phyloP scores from a whole-genome alignment of 192 early-diverging fungal species.

The Umbelopsis sp. region DNA sequence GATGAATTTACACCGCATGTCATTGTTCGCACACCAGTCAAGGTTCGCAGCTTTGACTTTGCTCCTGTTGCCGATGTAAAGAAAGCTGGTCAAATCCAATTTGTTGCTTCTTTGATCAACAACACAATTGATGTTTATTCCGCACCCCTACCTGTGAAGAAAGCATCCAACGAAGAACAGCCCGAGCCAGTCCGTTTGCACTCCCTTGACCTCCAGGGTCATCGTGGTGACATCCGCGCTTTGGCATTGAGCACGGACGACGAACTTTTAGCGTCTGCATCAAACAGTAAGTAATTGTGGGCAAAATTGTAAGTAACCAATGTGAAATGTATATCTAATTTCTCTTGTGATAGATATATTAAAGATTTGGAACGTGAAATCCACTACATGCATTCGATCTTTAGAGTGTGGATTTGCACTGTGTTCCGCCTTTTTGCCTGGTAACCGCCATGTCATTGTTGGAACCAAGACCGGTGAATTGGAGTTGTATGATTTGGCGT shows the following conservation, averaged over 20 bases:
- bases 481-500: conserved; percentile 89
- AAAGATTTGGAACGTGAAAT: conserved; percentile 91
- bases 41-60: conserved; percentile 84
- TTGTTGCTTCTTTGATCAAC: conserved; percentile 79
- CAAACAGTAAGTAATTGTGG: conserved; percentile 57
- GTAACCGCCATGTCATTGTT: conserved; percentile 85
- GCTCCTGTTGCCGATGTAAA: conserved; percentile 50
- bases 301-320: background rate
- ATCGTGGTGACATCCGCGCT: conserved; percentile 88
- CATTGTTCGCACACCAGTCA: conserved; percentile 74
- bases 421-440: conserved; percentile 93
- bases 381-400: conserved; percentile 82
- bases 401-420: conserved; percentile 91
- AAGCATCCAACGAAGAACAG: conserved; percentile 67
- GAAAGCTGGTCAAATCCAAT: conserved; percentile 48
- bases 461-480: conserved; percentile 93
- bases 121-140: conserved; percentile 86
- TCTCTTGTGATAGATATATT: conserved; percentile 54
- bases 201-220: conserved; percentile 83
- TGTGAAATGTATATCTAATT: background rate
- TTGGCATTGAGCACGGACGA: conserved; percentile 91
- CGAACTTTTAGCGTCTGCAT: conserved; percentile 83
- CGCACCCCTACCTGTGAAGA: conserved; percentile 55
- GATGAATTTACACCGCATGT: conserved; percentile 79
- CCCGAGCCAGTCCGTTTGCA: conserved; percentile 66